These are phyloP conservation scores for Populus hybrid DNA, from an alignment of 441 rosid genomes.

Conservation along the genomic window DNA sequence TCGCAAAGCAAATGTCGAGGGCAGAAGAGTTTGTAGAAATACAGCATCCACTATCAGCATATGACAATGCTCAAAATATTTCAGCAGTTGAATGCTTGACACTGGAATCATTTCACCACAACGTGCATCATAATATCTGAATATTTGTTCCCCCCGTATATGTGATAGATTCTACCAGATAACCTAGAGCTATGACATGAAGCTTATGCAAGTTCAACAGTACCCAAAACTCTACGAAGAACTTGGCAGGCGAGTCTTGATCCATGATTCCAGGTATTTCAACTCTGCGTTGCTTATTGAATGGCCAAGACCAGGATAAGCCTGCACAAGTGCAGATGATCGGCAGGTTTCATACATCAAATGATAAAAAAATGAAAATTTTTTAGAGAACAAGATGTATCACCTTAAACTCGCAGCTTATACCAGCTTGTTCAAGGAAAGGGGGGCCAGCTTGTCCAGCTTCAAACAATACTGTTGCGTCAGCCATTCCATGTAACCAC, in stretches of 20 bases:
- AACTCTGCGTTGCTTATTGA: slow-evolving; percentile 58
- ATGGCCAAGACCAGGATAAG: slow-evolving; percentile 70
- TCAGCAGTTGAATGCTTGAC: neutral
- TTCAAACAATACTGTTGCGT: slow-evolving; percentile 71
- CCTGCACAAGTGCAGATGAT: slow-evolving; percentile 34
- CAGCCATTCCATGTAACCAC: slow-evolving; percentile 80
- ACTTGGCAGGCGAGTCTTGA: slow-evolving; percentile 51
- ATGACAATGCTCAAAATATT: neutral
- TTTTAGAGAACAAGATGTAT: neutral
- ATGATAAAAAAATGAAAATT: neutral
- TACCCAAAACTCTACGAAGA: slow-evolving; percentile 37
- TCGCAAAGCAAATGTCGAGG: neutral
- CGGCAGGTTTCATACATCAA: neutral
- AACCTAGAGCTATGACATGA: neutral
- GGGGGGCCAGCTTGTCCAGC: slow-evolving; percentile 86
- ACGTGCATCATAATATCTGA: no score
- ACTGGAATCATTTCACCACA: neutral
- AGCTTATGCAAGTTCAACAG: neutral
- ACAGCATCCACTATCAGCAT: neutral
- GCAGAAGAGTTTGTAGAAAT: neutral
- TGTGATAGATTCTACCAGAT: neutral
- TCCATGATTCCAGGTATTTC: slow-evolving; percentile 62
- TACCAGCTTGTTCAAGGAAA: slow-evolving; percentile 64
- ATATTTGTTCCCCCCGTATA: neutral
- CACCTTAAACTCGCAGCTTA: slow-evolving; percentile 83